Conservation (phyloP, 2,329 filamentous ascomycete genomes). For the Talaromyces islandicus region DNA sequence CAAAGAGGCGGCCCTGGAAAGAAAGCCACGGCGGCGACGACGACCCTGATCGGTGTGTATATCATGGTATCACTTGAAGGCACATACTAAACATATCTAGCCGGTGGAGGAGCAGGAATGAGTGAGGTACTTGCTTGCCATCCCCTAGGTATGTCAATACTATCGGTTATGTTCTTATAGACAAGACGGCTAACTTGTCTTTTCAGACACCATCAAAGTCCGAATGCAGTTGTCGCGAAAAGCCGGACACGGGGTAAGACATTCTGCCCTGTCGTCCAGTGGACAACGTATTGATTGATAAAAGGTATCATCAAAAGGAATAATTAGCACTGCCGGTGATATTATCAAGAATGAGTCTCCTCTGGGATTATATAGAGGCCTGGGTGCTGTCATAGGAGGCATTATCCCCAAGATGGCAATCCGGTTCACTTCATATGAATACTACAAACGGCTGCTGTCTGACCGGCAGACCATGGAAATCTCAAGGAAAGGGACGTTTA, state of each 20-base stretch:
- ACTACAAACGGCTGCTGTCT: slow-evolving; percentile 80
- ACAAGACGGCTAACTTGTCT: not conserved
- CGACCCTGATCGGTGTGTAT: not conserved
- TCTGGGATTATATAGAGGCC: slow-evolving; percentile 89
- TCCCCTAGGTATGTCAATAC: slow-evolving; percentile 64
- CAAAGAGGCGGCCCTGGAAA: not conserved
- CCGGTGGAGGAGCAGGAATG: slow-evolving; percentile 95
- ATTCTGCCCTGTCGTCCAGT: not conserved
- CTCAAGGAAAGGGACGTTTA: slow-evolving; percentile 64
- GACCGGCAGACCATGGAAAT: slow-evolving; percentile 62
- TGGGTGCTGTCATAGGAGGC: slow-evolving; percentile 92
- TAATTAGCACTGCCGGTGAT: slow-evolving; percentile 75
- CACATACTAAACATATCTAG: slow-evolving; percentile 40
- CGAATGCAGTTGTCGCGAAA: slow-evolving; percentile 96
- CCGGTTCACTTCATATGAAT: slow-evolving; percentile 94
- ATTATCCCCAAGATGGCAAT: slow-evolving; percentile 99
- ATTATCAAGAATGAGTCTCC: slow-evolving; percentile 88
- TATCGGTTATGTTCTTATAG: slow-evolving; percentile 10
- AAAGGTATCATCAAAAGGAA: slow-evolving; percentile 57
- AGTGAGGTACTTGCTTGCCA: slow-evolving; percentile 97
- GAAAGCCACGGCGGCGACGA: not conserved
- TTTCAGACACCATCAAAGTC: slow-evolving; percentile 88
- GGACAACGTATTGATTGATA: not conserved
- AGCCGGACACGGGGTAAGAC: slow-evolving; percentile 68
- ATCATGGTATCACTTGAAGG: not conserved